phyloP scores from a whole-genome alignment of 1,284 basidiomycete species.

The Ganoderma boninense region DNA sequence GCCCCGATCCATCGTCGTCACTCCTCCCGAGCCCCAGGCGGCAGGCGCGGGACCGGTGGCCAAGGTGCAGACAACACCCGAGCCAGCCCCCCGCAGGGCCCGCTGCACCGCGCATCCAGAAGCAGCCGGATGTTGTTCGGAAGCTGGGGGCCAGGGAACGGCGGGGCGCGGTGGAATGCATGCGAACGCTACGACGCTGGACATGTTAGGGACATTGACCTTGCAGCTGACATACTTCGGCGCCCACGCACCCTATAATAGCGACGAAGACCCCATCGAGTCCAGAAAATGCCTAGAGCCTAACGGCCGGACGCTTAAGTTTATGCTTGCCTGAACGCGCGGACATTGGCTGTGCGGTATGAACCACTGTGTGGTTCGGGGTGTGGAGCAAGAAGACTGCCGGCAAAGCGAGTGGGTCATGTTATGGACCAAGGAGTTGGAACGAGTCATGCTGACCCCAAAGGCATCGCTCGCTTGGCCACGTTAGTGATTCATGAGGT shows the following conservation, averaged over 20 bases:
- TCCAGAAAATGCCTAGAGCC: constrained; percentile 14
- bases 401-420: background rate
- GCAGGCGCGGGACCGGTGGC: constrained; percentile 1
- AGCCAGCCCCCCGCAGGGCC: background rate
- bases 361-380: background rate
- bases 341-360: background rate
- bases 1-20: constrained; percentile 5
- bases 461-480: background rate
- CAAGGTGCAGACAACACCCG: background rate
- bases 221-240: constrained; percentile 29
- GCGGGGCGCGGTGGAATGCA: constrained; percentile 5
- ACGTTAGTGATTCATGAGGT: background rate
- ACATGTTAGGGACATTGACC: constrained; percentile 20
- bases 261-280: constrained; percentile 15
- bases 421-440: background rate
- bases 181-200: constrained; percentile 14
- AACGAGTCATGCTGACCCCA: background rate
- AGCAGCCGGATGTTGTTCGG: constrained; percentile 28
- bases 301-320: constrained; percentile 15
- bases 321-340: background rate
- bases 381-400: background rate
- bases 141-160: constrained; percentile 4
- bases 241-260: constrained; percentile 26
- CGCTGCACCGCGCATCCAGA: constrained; percentile 16
- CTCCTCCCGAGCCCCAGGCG: background rate